phyloP scores from a whole-genome alignment of 2,329 filamentous ascomycete genomes.

The Cadophora sp. region DNA sequence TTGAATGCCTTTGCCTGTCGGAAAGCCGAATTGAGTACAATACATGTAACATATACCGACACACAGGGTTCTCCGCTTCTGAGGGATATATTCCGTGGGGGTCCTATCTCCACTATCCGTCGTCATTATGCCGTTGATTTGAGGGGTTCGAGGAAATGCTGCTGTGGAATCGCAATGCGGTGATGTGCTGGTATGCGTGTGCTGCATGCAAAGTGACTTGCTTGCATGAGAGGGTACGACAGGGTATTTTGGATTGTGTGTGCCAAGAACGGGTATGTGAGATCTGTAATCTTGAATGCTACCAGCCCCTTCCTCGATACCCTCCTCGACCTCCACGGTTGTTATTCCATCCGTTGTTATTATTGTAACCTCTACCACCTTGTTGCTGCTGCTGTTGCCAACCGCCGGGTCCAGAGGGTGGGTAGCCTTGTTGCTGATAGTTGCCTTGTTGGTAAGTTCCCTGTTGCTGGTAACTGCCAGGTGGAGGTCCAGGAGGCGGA shows the following conservation, averaged over 20 bases:
- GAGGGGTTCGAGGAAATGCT: neutral
- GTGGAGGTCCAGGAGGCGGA: conserved; percentile 38
- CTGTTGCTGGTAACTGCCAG: conserved; percentile 29
- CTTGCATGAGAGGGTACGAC: neutral
- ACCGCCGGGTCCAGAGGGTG: conserved; percentile 34
- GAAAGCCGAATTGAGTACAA: neutral
- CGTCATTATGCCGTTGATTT: neutral
- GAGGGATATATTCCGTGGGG: conserved; percentile 11
- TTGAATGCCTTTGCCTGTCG: conserved; percentile 3
- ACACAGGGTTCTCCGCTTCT: conserved; percentile 15
- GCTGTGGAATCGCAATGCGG: neutral
- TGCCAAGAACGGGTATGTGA: neutral
- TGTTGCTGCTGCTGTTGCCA: conserved; percentile 39
- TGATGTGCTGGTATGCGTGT: neutral
- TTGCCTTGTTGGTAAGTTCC: conserved; percentile 26
- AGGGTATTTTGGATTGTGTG: neutral
- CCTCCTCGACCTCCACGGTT: conserved; percentile 38
- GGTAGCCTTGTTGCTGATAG: conserved; percentile 31
- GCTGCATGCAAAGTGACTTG: conserved; percentile 3
- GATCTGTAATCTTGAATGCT: neutral
- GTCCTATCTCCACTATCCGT: neutral
- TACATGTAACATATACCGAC: neutral
- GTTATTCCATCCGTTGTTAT: conserved; percentile 38
- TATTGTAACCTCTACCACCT: conserved; percentile 36
- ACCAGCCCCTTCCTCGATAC: conserved; percentile 40